Percentiles rank a stretch among this genome's conserved stretches.
phyloP scores from a whole-genome alignment of 208 protist genomes.

The Naegleria lovaniensis region DNA sequence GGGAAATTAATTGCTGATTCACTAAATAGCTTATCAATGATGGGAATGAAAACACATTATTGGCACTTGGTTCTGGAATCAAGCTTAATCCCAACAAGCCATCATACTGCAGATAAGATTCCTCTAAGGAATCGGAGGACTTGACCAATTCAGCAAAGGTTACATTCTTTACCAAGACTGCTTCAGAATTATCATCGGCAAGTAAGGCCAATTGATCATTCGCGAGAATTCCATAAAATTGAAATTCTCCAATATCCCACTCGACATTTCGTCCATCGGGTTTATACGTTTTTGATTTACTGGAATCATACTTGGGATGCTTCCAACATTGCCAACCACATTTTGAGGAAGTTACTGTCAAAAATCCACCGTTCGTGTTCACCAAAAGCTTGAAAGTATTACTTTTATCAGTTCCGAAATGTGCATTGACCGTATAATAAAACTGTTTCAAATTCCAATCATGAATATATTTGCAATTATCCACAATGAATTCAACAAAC shows the following conservation, averaged over 20 bases:
- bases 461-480: too few species aligned
- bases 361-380: not conserved
- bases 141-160: not conserved
- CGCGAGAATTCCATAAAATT: not conserved
- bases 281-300: not conserved
- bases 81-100: not conserved
- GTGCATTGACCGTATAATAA: not conserved
- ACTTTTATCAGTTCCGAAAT: not conserved
- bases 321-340: not conserved
- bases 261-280: not conserved
- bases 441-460: not conserved
- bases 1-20: not conserved
- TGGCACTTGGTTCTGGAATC: not conserved
- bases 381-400: not conserved
- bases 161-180: not conserved
- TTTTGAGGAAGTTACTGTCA: not conserved
- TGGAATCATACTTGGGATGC: not conserved
- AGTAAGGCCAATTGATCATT: not conserved
- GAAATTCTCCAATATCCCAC: not conserved
- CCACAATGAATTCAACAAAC: not conserved
- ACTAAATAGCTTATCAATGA: not conserved
- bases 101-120: not conserved
- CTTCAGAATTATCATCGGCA: not conserved
- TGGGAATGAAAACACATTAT: not conserved
- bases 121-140: not conserved